Conservation (phyloP, 352 stramenopile species). For the Thraustochytrium striatum region DNA sequence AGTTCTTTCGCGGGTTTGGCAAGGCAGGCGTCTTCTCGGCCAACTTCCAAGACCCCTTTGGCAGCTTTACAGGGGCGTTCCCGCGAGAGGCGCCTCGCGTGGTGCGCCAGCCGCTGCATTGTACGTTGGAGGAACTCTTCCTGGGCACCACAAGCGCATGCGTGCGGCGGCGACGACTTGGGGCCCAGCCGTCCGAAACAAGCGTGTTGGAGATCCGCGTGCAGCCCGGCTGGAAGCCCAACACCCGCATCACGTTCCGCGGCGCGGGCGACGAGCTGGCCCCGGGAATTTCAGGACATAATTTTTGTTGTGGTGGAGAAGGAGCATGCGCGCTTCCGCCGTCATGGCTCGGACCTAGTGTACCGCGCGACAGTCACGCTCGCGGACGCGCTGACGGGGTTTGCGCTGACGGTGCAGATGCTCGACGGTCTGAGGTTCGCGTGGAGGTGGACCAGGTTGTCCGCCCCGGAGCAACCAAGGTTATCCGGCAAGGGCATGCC, state of each 20-base stretch:
- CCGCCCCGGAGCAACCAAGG: background rate
- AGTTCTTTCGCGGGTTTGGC: slow-evolving; percentile 40
- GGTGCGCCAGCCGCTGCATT: slow-evolving; percentile 1
- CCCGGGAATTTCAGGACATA: slow-evolving; percentile 32
- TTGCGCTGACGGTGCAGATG: slow-evolving; percentile 11
- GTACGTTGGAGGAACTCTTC: slow-evolving; percentile 35
- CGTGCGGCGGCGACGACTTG: no score
- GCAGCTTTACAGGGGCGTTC: background rate
- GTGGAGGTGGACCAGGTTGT: slow-evolving; percentile 7
- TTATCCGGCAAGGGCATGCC: slow-evolving; percentile 27
- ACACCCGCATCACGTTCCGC: slow-evolving; percentile 32
- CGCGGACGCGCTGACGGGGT: slow-evolving; percentile 13
- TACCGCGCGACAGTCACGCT: slow-evolving; percentile 15
- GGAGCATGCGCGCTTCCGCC: background rate
- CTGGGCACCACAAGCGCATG: no score
- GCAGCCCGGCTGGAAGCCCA: slow-evolving; percentile 31
- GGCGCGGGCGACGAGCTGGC: slow-evolving; percentile 24
- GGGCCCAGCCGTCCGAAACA: background rate
- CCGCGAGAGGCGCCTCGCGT: background rate
- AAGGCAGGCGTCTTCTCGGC: background rate
- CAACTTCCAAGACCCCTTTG: slow-evolving; percentile 29
- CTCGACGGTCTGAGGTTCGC: background rate
- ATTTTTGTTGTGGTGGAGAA: slow-evolving; percentile 32
- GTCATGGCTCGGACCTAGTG: slow-evolving; percentile 8
- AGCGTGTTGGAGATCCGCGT: slow-evolving; percentile 22